Conservation (phyloP, 2,329 filamentous ascomycete species). For the Cladosporium velox region DNA sequence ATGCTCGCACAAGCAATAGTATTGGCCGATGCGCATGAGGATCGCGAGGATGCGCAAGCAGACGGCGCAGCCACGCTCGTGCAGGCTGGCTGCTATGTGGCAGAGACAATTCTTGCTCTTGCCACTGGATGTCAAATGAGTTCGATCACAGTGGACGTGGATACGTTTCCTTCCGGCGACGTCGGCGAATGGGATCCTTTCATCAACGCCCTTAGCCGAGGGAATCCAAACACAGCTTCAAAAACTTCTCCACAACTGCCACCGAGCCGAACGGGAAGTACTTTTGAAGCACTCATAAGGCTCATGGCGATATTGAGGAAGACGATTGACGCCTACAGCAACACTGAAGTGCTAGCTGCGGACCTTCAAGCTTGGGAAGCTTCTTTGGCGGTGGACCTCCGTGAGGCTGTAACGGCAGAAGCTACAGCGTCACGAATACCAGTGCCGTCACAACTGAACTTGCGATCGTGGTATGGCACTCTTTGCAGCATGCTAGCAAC, state of each 20-base stretch:
- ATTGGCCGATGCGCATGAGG: background rate
- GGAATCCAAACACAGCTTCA: background rate
- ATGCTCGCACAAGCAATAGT: conserved; percentile 5
- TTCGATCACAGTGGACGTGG: background rate
- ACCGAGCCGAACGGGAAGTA: background rate
- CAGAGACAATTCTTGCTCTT: background rate
- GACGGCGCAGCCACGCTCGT: background rate
- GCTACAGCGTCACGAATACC: background rate
- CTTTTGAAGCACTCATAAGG: background rate
- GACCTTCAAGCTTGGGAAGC: background rate
- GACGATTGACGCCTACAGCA: background rate
- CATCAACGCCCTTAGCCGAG: background rate
- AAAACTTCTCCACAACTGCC: background rate
- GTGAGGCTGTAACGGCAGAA: background rate
- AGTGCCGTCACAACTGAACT: background rate
- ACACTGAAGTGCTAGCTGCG: background rate
- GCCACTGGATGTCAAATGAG: background rate
- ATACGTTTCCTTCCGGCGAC: background rate
- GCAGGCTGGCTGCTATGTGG: background rate
- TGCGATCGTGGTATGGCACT: background rate
- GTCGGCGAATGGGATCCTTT: conserved; percentile 9
- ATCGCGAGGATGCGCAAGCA: background rate
- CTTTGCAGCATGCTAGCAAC: background rate
- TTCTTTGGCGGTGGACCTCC: background rate
- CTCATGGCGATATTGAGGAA: background rate